These are phyloP conservation scores for Crithidia expoeki DNA, from an alignment of 208 protist species.

Conservation along the genomic window DNA sequence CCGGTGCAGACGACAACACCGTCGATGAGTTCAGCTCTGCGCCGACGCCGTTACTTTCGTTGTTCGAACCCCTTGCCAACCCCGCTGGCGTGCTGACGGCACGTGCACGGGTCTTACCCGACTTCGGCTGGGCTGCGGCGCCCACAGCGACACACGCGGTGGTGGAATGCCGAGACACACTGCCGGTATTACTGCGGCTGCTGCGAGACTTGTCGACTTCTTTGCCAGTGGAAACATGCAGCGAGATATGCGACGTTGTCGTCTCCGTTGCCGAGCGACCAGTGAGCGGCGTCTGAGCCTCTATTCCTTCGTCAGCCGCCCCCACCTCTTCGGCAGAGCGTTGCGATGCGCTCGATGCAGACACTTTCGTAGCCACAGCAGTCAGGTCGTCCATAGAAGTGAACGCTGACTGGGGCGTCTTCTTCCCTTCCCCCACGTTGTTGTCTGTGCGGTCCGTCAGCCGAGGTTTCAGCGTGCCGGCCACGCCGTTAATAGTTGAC, in stretches of 20 bases:
- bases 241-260: not conserved
- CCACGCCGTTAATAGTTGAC: constrained; percentile 8
- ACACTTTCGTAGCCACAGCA: not conserved
- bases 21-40: not conserved
- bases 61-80: not conserved
- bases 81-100: not conserved
- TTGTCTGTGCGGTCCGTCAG: constrained; percentile 7
- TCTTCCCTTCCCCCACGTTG: constrained; percentile 10
- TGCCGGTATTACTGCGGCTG: constrained; percentile 14
- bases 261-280: constrained; percentile 16
- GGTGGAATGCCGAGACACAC: not conserved
- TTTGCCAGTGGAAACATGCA: not conserved
- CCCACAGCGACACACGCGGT: not conserved
- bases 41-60: not conserved
- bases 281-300: not conserved
- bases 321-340: not conserved
- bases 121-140: not conserved
- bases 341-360: not conserved
- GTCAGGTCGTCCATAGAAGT: not conserved
- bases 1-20: not conserved
- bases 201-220: not conserved
- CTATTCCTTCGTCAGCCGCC: not conserved
- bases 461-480: not conserved
- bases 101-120: not conserved
- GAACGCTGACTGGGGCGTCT: not conserved